These are phyloP conservation scores for Pochonia chlamydosporia DNA, from an alignment of 2,329 filamentous ascomycete genomes.

Conservation along the genomic window DNA sequence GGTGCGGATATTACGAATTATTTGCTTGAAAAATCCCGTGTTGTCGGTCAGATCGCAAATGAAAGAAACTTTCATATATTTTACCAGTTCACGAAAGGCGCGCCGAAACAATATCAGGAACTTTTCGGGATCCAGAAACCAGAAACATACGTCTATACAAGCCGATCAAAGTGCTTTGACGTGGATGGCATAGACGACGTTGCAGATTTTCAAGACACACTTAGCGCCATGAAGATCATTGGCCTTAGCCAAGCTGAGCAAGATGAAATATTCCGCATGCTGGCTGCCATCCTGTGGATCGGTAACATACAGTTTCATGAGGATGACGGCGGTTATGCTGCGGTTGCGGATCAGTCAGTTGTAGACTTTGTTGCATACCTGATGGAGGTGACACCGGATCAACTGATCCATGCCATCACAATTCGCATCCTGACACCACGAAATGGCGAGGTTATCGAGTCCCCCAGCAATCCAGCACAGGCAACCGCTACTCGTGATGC, in stretches of 20 bases:
- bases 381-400: conserved; percentile 75
- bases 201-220: conserved; percentile 81
- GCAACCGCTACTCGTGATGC: conserved; percentile 84
- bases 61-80: conserved; percentile 99
- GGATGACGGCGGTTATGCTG: conserved; percentile 82
- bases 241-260: conserved; percentile 84
- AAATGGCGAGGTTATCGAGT: conserved; percentile 62
- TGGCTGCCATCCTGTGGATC: conserved; percentile 86
- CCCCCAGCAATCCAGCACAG: conserved; percentile 80
- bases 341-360: conserved; percentile 81
- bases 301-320: conserved; percentile 91
- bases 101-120: conserved; percentile 78
- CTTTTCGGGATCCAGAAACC: conserved; percentile 88
- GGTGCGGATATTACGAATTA: conserved; percentile 99
- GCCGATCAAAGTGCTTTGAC: conserved; percentile 87
- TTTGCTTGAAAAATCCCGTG: conserved; percentile 87
- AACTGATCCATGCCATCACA: conserved; percentile 82
- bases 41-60: conserved; percentile 89
- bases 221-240: conserved; percentile 93
- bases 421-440: conserved; percentile 73
- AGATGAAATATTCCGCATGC: conserved; percentile 93
- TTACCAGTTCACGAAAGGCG: conserved; percentile 96
- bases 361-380: conserved; percentile 94
- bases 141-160: conserved; percentile 90
- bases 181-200: conserved; percentile 91